Evolutionary conservation across 352 stramenopile genomes (phyloP).

Genomic region (Peronospora tabacina): DNA sequence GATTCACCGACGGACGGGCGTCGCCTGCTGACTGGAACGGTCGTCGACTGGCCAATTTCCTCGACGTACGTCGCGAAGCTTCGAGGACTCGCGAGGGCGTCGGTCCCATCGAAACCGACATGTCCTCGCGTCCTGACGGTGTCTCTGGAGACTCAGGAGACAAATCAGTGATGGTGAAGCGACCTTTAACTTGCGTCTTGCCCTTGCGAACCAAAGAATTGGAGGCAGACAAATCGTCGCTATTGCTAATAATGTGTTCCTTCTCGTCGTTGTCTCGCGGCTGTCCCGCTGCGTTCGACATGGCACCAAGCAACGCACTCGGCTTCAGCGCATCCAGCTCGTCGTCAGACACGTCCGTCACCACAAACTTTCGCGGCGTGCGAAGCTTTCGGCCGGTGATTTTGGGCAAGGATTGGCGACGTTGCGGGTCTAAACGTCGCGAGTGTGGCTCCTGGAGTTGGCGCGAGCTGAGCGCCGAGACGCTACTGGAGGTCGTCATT

Average conservation of each 20-base stretch:
- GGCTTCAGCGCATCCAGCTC: slow-evolving; percentile 18
- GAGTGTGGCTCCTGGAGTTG: slow-evolving; percentile 9
- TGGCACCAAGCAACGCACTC: not conserved
- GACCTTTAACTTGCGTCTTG: slow-evolving; percentile 63
- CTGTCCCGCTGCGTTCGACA: slow-evolving; percentile 6
- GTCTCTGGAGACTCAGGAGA: slow-evolving; percentile 48
- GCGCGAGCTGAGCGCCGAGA: slow-evolving; percentile 10
- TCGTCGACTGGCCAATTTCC: slow-evolving; percentile 15
- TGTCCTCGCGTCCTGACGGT: slow-evolving; percentile 20
- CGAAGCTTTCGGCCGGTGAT: slow-evolving; percentile 52
- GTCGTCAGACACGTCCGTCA: slow-evolving; percentile 61
- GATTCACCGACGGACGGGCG: slow-evolving; percentile 17
- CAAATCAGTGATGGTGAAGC: slow-evolving; percentile 80
- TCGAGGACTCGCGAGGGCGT: slow-evolving; percentile 15
- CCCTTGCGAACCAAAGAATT: slow-evolving; percentile 28
- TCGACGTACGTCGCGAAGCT: slow-evolving; percentile 9
- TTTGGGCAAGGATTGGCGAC: slow-evolving; percentile 33
- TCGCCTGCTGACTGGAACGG: slow-evolving; percentile 29
- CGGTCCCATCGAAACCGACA: slow-evolving; percentile 22
- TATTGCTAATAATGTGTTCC: slow-evolving; percentile 11
- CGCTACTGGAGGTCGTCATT: slow-evolving; percentile 29
- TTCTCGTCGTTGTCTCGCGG: slow-evolving; percentile 11
- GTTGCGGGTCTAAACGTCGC: slow-evolving; percentile 16
- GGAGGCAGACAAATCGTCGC: slow-evolving; percentile 17
- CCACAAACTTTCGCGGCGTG: slow-evolving; percentile 55